phyloP scores from a whole-genome alignment of 345 rosid species.

The Kernera saxatilis region DNA sequence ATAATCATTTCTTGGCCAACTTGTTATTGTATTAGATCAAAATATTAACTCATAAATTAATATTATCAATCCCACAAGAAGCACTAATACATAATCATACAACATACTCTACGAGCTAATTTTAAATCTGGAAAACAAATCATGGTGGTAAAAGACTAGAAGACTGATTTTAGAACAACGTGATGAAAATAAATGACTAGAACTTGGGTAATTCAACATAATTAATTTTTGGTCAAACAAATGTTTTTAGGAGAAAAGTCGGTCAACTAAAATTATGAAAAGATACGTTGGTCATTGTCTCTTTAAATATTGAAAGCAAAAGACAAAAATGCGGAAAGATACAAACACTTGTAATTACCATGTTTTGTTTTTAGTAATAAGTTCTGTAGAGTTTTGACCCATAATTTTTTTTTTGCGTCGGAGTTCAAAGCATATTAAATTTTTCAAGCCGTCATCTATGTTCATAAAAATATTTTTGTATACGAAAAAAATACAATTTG shows the following conservation, averaged over 20 bases:
- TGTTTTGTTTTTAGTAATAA: not conserved
- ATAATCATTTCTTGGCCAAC: no score
- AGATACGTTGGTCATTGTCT: constrained; percentile 22
- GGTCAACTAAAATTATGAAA: constrained; percentile 28
- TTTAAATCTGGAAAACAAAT: no score
- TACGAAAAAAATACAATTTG: no score
- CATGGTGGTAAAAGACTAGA: not conserved
- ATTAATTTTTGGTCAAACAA: constrained; percentile 11
- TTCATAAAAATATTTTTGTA: no score
- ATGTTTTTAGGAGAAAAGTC: constrained; percentile 14
- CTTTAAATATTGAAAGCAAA: constrained; percentile 17
- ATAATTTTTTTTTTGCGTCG: not conserved
- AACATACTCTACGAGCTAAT: no score
- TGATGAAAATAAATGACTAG: not conserved
- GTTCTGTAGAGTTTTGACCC: not conserved
- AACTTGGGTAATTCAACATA: not conserved
- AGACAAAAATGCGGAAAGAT: constrained; percentile 28
- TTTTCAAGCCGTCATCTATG: not conserved
- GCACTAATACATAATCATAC: no score
- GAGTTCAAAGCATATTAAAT: not conserved
- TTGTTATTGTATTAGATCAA: no score
- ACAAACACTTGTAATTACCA: constrained; percentile 24
- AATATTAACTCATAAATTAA: no score
- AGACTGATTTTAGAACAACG: not conserved
- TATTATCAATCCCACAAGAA: no score